Evolutionary conservation across 2,329 filamentous ascomycete genomes (phyloP).

Genomic region (Chalaropsis ovoidea): DNA sequence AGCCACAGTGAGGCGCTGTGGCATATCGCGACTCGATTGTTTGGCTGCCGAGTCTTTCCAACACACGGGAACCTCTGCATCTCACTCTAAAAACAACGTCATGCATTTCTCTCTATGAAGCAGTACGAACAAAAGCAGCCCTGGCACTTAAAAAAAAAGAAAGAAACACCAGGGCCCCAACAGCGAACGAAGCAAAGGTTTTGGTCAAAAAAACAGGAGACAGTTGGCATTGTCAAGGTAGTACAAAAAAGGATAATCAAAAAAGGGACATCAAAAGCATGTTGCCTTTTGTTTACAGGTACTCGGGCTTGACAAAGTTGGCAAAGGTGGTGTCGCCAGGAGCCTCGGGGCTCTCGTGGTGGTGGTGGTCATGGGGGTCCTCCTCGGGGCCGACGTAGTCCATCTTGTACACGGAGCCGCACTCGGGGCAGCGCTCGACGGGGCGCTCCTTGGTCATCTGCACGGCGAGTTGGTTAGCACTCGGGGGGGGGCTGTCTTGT

Average conservation of each 20-base stretch:
- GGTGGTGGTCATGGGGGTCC: slow-evolving; percentile 52
- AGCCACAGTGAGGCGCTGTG: not conserved
- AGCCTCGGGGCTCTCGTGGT: slow-evolving; percentile 64
- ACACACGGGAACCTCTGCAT: not conserved
- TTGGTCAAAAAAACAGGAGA: slow-evolving; percentile 19
- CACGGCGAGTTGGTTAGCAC: not conserved
- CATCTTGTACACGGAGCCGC: slow-evolving; percentile 95
- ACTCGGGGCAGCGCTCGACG: slow-evolving; percentile 90
- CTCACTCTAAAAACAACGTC: slow-evolving; percentile 13
- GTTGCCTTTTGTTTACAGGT: slow-evolving; percentile 52
- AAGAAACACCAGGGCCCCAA: not conserved
- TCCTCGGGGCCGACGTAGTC: slow-evolving; percentile 82
- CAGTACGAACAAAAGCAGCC: slow-evolving; percentile 9
- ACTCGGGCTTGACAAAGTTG: slow-evolving; percentile 91
- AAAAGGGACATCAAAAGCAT: not conserved
- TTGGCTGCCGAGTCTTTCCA: not conserved
- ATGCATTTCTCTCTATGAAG: slow-evolving; percentile 16
- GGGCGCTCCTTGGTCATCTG: slow-evolving; percentile 82
- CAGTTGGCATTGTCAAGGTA: slow-evolving; percentile 12
- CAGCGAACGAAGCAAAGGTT: not conserved
- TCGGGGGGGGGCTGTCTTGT: not conserved
- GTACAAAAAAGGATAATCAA: slow-evolving; percentile 14
- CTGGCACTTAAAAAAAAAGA: not conserved
- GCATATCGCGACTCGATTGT: not conserved
- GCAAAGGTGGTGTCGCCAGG: slow-evolving; percentile 69